These are phyloP conservation scores for Porcisia deanei DNA, from an alignment of 208 protist species.

Conservation along the genomic window DNA sequence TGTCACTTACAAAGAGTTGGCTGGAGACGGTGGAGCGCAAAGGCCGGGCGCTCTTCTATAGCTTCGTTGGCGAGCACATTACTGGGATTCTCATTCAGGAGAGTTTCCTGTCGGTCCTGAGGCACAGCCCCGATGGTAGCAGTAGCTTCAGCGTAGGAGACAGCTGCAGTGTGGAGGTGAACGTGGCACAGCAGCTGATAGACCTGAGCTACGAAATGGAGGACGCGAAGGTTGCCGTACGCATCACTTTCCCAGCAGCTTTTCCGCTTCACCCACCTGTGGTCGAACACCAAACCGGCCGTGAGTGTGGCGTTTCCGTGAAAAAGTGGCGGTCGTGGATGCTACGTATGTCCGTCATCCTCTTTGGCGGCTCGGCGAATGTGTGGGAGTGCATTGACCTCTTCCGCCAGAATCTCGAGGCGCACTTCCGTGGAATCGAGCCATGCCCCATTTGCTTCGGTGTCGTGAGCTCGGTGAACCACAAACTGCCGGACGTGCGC, in stretches of 20 bases:
- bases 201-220: conserved; percentile 84
- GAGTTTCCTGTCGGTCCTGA: conserved; percentile 67
- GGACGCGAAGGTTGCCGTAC: conserved; percentile 67
- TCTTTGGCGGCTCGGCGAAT: conserved; percentile 77
- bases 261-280: conserved; percentile 74
- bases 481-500: conserved; percentile 81
- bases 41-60: conserved; percentile 59
- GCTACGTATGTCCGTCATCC: conserved; percentile 86
- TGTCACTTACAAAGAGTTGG: conserved; percentile 73
- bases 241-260: conserved; percentile 65
- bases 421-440: conserved; percentile 89
- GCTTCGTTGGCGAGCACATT: conserved; percentile 72
- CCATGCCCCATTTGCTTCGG: conserved; percentile 93
- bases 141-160: conserved; percentile 69
- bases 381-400: conserved; percentile 90
- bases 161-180: conserved; percentile 66
- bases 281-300: conserved; percentile 56
- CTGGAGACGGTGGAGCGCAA: conserved; percentile 82
- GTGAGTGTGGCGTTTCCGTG: conserved; percentile 71
- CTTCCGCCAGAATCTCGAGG: conserved; percentile 88
- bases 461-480: conserved; percentile 74
- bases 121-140: conserved; percentile 64
- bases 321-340: conserved; percentile 89
- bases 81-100: conserved; percentile 75
- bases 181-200: conserved; percentile 52